Base-by-base conservation (phyloP, 2,329 filamentous ascomycete species). In the Hymenoscyphus salicellus region DNA sequence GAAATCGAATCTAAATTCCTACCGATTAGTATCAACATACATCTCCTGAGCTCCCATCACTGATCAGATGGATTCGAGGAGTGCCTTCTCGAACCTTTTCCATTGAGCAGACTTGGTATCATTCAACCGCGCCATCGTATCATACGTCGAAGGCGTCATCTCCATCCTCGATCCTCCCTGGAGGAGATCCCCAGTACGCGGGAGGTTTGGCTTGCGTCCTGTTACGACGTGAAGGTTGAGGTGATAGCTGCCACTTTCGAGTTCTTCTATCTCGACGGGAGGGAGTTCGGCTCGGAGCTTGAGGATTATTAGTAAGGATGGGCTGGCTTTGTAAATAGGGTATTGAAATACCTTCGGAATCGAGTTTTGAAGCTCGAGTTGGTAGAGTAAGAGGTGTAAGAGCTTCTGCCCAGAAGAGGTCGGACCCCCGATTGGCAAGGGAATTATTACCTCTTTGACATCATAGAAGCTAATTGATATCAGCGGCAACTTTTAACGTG, bases 161-260 rank as follows among this genome's bases (percentile, higher is more conserved):
- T 71, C 71, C 55, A 72, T 65, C 62, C 73, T 64, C 8, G 61
- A 65, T 10, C 73, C 72, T 52, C 73, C 67, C 2, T 55, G 20
- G 17, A 75, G 69, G 0, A 72, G 60, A 55, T 75, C 73, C 5
- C 73, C 73, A 6, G 69, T 65, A 10, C 73, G 68, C 11, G 69
- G 66, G 3, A 52, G 41, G 10, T 49, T 62, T 30, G 73, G 73
- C 28, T 75, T 75, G 6, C 72, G 69, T 2, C 69, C 73, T 2
- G 73, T 74, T 11, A 75, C 66, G n/a, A 75, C 66, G 55, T 75
- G 71, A 1, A 75, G 62, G 26, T 74, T 73, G 8, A 75, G 33
- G 62, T 65, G 70, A 41, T 71, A 73, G 3, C 55, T 43, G 8
- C 72, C 72, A 7, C 65, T 69, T 30, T 67, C 61, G 14, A 75